These are phyloP conservation scores for Candida vaughaniae DNA, from an alignment of 805 yeast genomes.

Conservation along the genomic window DNA sequence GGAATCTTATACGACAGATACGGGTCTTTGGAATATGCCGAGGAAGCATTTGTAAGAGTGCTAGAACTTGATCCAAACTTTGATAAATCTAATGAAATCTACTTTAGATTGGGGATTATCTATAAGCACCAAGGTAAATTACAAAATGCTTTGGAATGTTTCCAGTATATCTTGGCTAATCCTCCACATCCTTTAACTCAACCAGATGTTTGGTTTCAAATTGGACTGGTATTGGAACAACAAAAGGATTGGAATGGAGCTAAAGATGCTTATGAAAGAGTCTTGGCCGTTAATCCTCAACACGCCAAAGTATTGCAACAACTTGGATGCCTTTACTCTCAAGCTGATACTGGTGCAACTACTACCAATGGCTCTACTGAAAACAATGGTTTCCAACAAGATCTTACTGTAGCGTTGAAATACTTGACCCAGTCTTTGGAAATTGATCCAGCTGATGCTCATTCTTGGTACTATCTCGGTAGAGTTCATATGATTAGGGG, in stretches of 20 bases:
- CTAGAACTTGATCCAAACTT: conserved; percentile 93
- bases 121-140: conserved; percentile 92
- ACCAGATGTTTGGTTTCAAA: conserved; percentile 98
- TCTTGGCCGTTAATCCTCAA: conserved; percentile 81
- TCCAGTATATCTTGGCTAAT: conserved; percentile 82
- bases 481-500: conserved; percentile 95
- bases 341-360: conserved; percentile 35
- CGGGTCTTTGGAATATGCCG: conserved; percentile 95
- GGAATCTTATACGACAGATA: conserved; percentile 95
- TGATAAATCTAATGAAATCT: conserved; percentile 94
- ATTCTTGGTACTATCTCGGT: conserved; percentile 95
- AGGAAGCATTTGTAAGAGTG: conserved; percentile 96
- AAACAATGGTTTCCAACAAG: conserved; percentile 42
- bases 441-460: conserved; percentile 87
- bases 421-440: conserved; percentile 85
- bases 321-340: conserved; percentile 90
- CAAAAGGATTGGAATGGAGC: conserved; percentile 91
- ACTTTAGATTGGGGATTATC: conserved; percentile 92
- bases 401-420: conserved; percentile 79
- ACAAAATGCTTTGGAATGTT: conserved; percentile 87
- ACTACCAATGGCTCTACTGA: not conserved
- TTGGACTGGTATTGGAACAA: conserved; percentile 93
- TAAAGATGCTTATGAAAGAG: conserved; percentile 92
- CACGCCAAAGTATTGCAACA: conserved; percentile 97
- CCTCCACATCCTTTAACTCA: conserved; percentile 97